Evolutionary conservation across 2,329 filamentous ascomycete genomes (phyloP).

Genomic region (Cladosporium sphaerospermum): DNA sequence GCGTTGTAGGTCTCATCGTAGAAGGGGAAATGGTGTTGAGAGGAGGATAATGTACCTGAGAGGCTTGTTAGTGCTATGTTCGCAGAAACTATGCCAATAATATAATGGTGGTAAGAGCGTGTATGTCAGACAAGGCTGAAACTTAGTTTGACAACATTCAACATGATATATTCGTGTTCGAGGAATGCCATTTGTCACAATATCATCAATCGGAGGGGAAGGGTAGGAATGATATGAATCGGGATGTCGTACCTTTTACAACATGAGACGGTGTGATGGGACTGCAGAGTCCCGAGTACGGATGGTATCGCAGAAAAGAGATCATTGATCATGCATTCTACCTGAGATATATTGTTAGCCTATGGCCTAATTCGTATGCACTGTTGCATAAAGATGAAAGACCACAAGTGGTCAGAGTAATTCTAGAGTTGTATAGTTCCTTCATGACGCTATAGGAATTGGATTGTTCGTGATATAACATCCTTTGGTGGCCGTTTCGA

Average conservation of each 20-base stretch:
- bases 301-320: not conserved
- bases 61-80: constrained; percentile 29
- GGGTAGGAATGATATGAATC: not conserved
- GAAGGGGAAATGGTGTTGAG: constrained; percentile 20
- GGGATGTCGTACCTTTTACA: constrained; percentile 15
- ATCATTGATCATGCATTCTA: not conserved
- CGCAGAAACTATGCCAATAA: constrained; percentile 10
- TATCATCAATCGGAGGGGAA: constrained; percentile 48
- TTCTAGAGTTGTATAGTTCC: constrained; percentile 49
- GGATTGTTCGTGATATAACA: constrained; percentile 47
- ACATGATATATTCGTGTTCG: constrained; percentile 58
- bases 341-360: not conserved
- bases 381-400: constrained; percentile 3
- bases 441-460: constrained; percentile 52
- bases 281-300: not conserved
- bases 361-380: not conserved
- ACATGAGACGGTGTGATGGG: not conserved
- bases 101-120: constrained; percentile 14
- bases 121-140: constrained; percentile 62
- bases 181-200: constrained; percentile 63
- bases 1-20: constrained; percentile 60
- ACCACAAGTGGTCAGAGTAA: constrained; percentile 44
- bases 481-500: constrained; percentile 16
- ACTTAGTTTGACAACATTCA: constrained; percentile 58
- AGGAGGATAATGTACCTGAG: constrained; percentile 18